Percentiles rank a stretch among this genome's conserved stretches.
phyloP scores from a whole-genome alignment of 176 grass and related monocot genomes.

The Chrysopogon serrulatus region DNA sequence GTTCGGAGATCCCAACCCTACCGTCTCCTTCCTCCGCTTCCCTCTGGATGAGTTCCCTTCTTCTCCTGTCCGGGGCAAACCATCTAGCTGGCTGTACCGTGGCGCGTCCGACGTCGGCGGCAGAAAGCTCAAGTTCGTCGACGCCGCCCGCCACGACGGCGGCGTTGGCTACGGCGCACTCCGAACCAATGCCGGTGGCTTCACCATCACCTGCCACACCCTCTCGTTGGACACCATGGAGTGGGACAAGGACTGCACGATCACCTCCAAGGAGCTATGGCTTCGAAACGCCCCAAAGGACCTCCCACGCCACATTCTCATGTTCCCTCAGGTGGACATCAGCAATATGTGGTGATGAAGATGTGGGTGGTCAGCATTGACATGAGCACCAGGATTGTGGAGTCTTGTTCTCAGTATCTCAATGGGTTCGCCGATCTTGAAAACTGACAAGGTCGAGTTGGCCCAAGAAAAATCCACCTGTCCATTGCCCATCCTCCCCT shows the following conservation, averaged over 20 bases:
- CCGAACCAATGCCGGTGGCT: neutral
- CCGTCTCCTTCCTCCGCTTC: neutral
- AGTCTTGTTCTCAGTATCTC: neutral
- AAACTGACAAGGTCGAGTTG: too few relatives aligned
- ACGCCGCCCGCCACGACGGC: neutral
- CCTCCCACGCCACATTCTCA: neutral
- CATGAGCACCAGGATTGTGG: neutral
- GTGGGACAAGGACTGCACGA: neutral
- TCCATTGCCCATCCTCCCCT: too few relatives aligned
- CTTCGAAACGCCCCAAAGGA: neutral
- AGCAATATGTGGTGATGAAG: neutral
- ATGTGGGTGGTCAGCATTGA: neutral
- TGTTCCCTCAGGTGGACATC: neutral
- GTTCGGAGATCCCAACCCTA: neutral
- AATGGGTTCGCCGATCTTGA: neutral
- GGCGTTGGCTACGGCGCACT: neutral
- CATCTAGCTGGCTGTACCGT: neutral
- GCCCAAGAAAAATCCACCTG: too few relatives aligned
- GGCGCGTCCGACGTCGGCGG: neutral
- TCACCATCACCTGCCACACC: constrained; percentile 3
- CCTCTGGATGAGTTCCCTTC: neutral
- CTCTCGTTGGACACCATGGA: neutral
- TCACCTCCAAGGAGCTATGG: neutral
- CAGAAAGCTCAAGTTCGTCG: neutral
- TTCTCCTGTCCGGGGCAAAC: neutral